Conservation (phyloP, 768 basidiomycete species). For the Lyophyllum decastes region DNA sequence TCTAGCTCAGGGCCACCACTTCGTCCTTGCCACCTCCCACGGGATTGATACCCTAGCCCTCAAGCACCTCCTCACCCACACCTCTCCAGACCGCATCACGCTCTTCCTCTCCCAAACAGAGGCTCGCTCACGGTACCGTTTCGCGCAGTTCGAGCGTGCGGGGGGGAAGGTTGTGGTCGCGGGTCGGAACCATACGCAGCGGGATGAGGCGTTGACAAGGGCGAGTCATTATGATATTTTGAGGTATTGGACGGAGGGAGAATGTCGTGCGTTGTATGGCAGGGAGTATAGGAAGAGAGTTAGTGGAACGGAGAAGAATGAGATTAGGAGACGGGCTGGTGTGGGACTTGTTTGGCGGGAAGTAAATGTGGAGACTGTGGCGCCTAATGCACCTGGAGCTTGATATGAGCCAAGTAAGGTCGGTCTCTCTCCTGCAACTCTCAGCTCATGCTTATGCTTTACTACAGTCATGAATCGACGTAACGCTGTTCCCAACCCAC, state of each 20-base stretch:
- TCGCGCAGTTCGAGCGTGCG: too few relatives aligned
- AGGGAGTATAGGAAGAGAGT: conserved; percentile 19
- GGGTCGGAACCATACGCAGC: conserved; percentile 19
- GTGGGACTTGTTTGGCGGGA: conserved; percentile 14
- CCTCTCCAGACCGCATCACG: too few relatives aligned
- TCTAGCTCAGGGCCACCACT: conserved; percentile 16
- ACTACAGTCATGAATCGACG: too few relatives aligned
- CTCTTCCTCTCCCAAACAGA: too few relatives aligned
- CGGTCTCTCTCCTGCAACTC: too few relatives aligned
- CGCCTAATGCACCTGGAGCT: too few relatives aligned
- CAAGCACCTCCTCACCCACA: not conserved
- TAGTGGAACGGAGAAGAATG: conserved; percentile 28
- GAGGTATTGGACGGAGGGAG: conserved; percentile 26
- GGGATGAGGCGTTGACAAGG: conserved; percentile 28
- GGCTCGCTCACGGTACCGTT: too few relatives aligned
- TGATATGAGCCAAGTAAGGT: too few relatives aligned
- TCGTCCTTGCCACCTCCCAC: conserved; percentile 22
- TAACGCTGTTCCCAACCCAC: too few relatives aligned
- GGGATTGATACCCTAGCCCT: conserved; percentile 23
- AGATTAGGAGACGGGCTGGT: conserved; percentile 23
- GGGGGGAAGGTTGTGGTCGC: not conserved
- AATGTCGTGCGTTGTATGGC: conserved; percentile 23
- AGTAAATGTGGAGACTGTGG: too few relatives aligned
- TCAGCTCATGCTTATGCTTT: too few relatives aligned
- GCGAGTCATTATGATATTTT: conserved; percentile 31